Base-by-base conservation (phyloP, 371 early-diverging fungal species). In the Mucor piriformis region DNA sequence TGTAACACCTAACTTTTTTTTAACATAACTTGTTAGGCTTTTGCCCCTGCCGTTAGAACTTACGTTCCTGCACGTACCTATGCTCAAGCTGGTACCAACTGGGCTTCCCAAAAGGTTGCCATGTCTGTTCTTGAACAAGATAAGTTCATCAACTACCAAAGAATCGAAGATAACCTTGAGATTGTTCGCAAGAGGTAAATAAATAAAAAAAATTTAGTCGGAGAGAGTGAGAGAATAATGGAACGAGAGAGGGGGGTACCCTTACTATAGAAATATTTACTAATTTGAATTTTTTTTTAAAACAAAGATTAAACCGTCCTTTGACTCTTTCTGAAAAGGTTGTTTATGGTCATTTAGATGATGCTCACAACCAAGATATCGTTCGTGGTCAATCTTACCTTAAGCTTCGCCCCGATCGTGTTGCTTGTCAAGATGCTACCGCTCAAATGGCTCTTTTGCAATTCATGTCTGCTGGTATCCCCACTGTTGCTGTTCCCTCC, bases 371-470 rank as follows among this genome's bases (percentile, higher is more conserved):
- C 82, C 94, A 90, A 76, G 89, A 88, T 23, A 88, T 88, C 58
- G 83, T 77, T 38, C 89, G 96, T 54, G 98, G 97, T 57, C 76
- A 87, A 60, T 85, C 90, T 25, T 97, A 98, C 78, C 85, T 98
- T 50, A 92, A 90, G 75, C 86, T 98, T 57, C 83, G 88, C 33
- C 97, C 97, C 43, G 93, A 93, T 79, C 93, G 98, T 66, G 97
- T 97, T 61, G 96, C 96, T 20, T 95, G 93, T 81, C 98, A 96
- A 73, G 98, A 96, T 77, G 97, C 97, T 53, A 96, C 97, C 52
- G 97, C 96, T 55, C 96, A 93, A 78, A 96, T 95, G 95, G 98
- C 96, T 38, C 72, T 98, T 37, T 83, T 97, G 46, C 98, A 98
- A 83, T 96, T 98, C 83, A 94, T 98, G 92, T 91, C 93, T 20